Evolutionary conservation across 169 alveolate species (phyloP).

Genomic region (Perkinsus olseni): DNA sequence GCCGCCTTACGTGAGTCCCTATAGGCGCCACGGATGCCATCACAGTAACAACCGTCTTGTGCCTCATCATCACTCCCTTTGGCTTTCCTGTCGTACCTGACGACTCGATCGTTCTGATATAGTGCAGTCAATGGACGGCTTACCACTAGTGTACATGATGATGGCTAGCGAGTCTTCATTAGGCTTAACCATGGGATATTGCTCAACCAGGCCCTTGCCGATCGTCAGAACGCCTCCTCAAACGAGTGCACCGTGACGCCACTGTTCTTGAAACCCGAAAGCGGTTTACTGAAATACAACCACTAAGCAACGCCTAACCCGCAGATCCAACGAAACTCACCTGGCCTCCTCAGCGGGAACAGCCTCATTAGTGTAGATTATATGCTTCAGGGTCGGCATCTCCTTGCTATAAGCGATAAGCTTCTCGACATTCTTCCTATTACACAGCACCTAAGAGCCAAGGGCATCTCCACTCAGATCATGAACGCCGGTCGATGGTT

Average conservation of each 20-base stretch:
- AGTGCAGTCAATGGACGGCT: background rate
- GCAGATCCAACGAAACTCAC: background rate
- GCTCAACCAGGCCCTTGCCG: background rate
- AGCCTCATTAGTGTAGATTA: background rate
- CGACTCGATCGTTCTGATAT: slow-evolving; percentile 18
- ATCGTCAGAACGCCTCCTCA: background rate
- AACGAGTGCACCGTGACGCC: background rate
- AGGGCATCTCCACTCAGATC: background rate
- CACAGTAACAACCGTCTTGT: slow-evolving; percentile 9
- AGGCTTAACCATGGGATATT: background rate
- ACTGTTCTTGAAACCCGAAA: background rate
- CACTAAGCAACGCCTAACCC: background rate
- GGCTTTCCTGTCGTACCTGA: slow-evolving; percentile 84
- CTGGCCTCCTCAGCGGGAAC: background rate
- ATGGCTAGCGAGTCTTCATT: background rate
- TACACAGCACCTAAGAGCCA: background rate
- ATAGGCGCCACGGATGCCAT: background rate
- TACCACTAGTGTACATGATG: background rate
- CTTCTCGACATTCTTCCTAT: background rate
- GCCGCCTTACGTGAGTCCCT: background rate
- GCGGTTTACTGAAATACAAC: background rate
- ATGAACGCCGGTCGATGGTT: background rate
- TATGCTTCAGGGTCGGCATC: background rate
- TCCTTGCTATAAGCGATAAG: background rate
- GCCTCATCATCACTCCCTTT: slow-evolving; percentile 70